phyloP scores from a whole-genome alignment of 73 alveolate species.

The Uronychia setigera region DNA sequence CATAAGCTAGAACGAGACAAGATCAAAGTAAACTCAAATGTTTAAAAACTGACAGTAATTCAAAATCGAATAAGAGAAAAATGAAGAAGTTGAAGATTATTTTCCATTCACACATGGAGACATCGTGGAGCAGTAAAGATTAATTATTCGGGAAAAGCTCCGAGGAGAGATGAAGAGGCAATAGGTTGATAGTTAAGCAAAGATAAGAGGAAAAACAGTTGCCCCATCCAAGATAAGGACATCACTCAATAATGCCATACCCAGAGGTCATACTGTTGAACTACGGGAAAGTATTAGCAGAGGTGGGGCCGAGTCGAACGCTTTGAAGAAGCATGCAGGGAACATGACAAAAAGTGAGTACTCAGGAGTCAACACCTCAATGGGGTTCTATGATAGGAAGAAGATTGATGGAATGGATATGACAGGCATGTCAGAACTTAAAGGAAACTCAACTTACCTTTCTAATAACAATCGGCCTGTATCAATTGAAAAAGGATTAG shows the following conservation, averaged over 20 bases:
- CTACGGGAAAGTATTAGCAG: background rate
- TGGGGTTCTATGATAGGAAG: background rate
- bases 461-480: background rate
- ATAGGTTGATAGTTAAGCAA: background rate
- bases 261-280: background rate
- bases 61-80: background rate
- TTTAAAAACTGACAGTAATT: background rate
- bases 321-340: background rate
- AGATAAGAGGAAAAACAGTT: background rate
- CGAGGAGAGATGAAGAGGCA: constrained; percentile 26
- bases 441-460: background rate
- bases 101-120: constrained; percentile 64
- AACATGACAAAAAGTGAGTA: background rate
- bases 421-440: no score
- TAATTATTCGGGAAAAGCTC: constrained; percentile 13
- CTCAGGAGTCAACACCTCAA: background rate
- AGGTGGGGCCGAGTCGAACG: no score
- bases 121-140: constrained; percentile 36
- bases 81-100: constrained; percentile 23
- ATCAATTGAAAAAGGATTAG: background rate
- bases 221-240: no score
- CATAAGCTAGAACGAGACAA: background rate
- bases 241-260: no score
- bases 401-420: no score
- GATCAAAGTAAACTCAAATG: background rate